Evolutionary conservation across 2,329 filamentous ascomycete species (phyloP), one percentile per base, ranked within the genome.

Genomic region (Falciphora oryzae): DNA sequence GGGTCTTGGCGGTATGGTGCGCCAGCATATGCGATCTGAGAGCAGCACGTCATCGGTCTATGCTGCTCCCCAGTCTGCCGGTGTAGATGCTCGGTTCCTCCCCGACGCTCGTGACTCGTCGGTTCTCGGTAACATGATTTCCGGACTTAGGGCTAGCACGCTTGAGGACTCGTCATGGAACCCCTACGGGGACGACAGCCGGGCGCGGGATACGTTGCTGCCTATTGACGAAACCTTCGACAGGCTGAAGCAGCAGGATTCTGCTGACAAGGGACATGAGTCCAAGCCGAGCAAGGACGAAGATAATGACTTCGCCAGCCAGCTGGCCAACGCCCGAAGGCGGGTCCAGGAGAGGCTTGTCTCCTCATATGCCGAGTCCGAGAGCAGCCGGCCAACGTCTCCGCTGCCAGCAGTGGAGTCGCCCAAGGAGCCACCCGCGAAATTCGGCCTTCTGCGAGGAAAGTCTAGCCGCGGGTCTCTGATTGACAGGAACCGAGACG

Each of bases 11-110:
- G 90, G 90, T 2, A 85, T 97, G 80, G 88, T 97, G 59, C 87
- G 90, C 38, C 89, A 93, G 67, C 95, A 98, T 79, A 79, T 98
- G 57, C 87, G 95, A 62, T 87, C 87, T 44, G 87, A 89, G 68
- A 98, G 94, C 76, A 89, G 89, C 65, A 84, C 87, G 18, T 98
- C 94, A 0, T 96, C 92, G 0, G 82, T 95, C 31, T 92, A 92
- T 31, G 78, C 76, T 29, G 79, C 79, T 13, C 78, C 75, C 57
- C 75, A 72, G 67, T 77, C 68, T 50, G 72, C 68, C 60, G 76
- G 67, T n/a, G 71, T 78, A 22, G 77, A 76, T 13, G 76, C 78
- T 13, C 73, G 73, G 8, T 79, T 78, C 64, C 75, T 75, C 2
- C 61, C 69, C 0, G 77, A 78, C 62, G 69, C 73, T 0, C 70